phyloP scores from a whole-genome alignment of 2,329 filamentous ascomycete genomes.

The Fusarium pseudocircinatum region DNA sequence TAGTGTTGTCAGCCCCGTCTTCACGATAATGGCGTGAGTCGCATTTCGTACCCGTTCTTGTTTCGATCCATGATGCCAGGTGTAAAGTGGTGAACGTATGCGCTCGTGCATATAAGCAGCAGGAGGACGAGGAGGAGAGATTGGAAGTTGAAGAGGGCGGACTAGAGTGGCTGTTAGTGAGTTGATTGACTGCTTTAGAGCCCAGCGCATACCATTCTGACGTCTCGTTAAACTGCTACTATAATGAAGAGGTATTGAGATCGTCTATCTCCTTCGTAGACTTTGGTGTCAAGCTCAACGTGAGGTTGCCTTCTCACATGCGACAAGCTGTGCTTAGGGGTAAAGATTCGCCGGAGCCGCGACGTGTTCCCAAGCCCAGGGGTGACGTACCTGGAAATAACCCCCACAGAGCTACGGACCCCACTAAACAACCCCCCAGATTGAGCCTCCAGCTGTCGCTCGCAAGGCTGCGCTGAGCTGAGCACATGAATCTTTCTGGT shows the following conservation, averaged over 20 bases:
- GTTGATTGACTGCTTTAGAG: not conserved
- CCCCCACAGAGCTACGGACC: conserved; percentile 35
- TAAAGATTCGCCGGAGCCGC: conserved; percentile 52
- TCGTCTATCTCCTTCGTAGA: not conserved
- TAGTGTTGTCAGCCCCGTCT: conserved; percentile 47
- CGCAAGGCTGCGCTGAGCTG: conserved; percentile 25
- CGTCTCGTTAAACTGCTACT: not conserved
- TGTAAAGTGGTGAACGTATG: conserved; percentile 91
- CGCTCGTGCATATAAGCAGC: conserved; percentile 93
- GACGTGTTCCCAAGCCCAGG: conserved; percentile 6
- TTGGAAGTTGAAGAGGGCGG: conserved; percentile 98
- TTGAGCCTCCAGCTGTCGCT: conserved; percentile 29
- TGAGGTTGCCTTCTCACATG: conserved; percentile 27
- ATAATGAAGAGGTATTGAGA: not conserved
- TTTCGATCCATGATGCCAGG: conserved; percentile 91
- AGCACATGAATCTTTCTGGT: conserved; percentile 14
- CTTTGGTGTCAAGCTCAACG: not conserved
- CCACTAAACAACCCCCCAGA: conserved; percentile 27
- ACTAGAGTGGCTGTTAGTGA: conserved; percentile 60
- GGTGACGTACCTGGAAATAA: conserved; percentile 34
- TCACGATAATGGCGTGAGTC: not conserved
- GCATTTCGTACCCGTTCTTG: conserved; percentile 78
- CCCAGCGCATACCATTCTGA: conserved; percentile 42
- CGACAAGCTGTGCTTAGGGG: conserved; percentile 47
- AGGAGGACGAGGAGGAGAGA: conserved; percentile 94